Conservation (phyloP, 2,329 filamentous ascomycete genomes). For the Penicillium sp. region DNA sequence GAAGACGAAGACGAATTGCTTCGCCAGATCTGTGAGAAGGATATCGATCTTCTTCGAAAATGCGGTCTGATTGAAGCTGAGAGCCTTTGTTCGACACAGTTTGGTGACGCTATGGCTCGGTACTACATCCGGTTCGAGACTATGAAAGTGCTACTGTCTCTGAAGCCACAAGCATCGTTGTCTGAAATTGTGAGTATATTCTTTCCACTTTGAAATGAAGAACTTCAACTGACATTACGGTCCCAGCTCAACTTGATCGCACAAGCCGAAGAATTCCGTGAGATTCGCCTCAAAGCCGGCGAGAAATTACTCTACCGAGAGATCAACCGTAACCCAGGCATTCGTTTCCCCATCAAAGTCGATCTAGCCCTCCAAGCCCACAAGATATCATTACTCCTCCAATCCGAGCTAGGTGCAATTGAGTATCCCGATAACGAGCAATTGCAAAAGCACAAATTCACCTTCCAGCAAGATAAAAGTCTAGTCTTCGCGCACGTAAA, state of each 20-base stretch:
- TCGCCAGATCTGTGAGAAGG: slow-evolving; percentile 66
- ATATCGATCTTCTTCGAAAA: slow-evolving; percentile 64
- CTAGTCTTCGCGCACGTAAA: slow-evolving; percentile 67
- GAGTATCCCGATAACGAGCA: slow-evolving; percentile 62
- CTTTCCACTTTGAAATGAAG: neutral
- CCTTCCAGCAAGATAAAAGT: slow-evolving; percentile 60
- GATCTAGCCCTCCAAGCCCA: slow-evolving; percentile 64
- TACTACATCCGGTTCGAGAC: slow-evolving; percentile 79
- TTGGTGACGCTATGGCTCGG: slow-evolving; percentile 75
- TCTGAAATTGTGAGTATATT: slow-evolving; percentile 63
- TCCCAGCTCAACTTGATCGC: slow-evolving; percentile 63
- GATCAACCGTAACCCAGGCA: slow-evolving; percentile 65
- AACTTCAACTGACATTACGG: slow-evolving; percentile 8
- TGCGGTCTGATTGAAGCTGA: slow-evolving; percentile 54
- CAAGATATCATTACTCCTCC: slow-evolving; percentile 75
- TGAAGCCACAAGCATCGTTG: slow-evolving; percentile 60
- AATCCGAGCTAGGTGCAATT: slow-evolving; percentile 66
- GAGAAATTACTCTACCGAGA: slow-evolving; percentile 70
- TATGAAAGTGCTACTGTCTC: slow-evolving; percentile 66
- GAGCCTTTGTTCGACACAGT: slow-evolving; percentile 63
- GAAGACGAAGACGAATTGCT: slow-evolving; percentile 61
- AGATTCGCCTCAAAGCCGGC: slow-evolving; percentile 65
- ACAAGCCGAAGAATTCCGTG: slow-evolving; percentile 68
- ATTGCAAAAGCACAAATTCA: slow-evolving; percentile 52
- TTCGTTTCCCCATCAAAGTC: slow-evolving; percentile 69